Evolutionary conservation across 176 grass and related monocot genomes (phyloP).

Genomic region (Elymus sibiricus): DNA sequence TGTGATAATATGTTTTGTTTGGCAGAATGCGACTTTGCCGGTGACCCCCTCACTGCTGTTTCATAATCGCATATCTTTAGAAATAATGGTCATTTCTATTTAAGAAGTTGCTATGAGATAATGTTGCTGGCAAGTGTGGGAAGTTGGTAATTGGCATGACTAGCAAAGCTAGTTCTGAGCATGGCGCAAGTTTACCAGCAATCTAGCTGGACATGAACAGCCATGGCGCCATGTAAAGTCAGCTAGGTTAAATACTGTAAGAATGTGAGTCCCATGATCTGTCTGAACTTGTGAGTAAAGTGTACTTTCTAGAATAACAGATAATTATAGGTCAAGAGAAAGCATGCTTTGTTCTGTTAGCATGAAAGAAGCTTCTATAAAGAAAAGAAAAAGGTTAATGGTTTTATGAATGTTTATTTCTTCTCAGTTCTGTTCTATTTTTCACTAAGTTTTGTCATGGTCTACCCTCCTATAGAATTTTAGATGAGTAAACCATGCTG

Average conservation of each 20-base stretch:
- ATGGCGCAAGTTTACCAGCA: not conserved
- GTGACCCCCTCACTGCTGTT: not conserved
- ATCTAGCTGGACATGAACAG: not conserved
- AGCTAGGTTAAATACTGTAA: conserved; percentile 11
- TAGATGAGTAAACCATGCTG: not conserved
- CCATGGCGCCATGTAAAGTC: not conserved
- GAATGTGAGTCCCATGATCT: not conserved
- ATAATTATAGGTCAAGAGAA: not conserved
- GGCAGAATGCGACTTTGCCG: not conserved
- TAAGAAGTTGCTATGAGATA: not conserved
- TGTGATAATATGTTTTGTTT: not conserved
- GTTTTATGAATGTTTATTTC: not conserved
- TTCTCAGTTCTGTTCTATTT: not conserved
- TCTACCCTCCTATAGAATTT: not conserved
- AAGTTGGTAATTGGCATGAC: conserved; percentile 2
- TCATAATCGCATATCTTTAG: not conserved
- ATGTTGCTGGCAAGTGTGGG: not conserved
- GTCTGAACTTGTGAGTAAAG: not conserved
- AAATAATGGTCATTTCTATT: not conserved
- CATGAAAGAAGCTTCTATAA: not conserved
- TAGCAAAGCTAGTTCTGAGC: not conserved
- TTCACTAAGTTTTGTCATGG: not conserved
- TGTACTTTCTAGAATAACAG: not conserved
- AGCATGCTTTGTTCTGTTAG: not conserved
- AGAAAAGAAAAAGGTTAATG: not conserved